Evolutionary conservation across 352 stramenopile species (phyloP), one percentile per base, ranked within the genome.

Genomic region (Phytophthora fragariae): DNA sequence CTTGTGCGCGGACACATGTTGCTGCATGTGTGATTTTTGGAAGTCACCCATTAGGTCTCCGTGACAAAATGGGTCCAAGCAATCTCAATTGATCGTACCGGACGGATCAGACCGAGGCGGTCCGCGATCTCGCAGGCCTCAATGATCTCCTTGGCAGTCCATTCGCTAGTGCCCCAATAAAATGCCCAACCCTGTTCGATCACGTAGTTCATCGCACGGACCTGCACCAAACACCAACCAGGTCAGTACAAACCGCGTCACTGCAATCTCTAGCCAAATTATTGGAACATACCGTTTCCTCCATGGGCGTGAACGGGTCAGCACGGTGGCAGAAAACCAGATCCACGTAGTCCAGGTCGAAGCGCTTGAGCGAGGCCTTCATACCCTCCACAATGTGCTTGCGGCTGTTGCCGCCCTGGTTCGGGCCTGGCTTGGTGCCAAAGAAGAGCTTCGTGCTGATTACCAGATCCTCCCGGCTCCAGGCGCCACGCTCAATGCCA

Each of bases 151-250:
- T 83, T 61, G 19, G 87, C 74, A 65, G 63, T 85, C 87, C 87
- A 94, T 65, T 93, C 87, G 62, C 79, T 90, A n/a, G 87, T 94
- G 21, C 86, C 87, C 87, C 87, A 94, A 47, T 77, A 77, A 33
- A 74, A 78, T 15, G 60, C 71, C 66, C 71, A 78, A n/a, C 70
- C 69, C 19, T 76, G 68, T 10, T 75, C 47, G 31, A 71, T 71
- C 17, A 72, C 47, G 63, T 84, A 81, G 79, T 90, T 91, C 69
- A 93, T 84, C 8, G 73, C 67, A 33, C 79, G 83, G 55, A 85
- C 76, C 65, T 72, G 39, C 5, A 29, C 27, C 27, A 17, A 29
- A 57, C 41, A 56, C 55, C 19, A 17, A 46, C 33, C 19, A 60
- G 5, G 31, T 57, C 4, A 68, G 21, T 29, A 17, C 10, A 37